Conservation (phyloP, 2,329 filamentous ascomycete species). For the Westerdykella aurantiaca region DNA sequence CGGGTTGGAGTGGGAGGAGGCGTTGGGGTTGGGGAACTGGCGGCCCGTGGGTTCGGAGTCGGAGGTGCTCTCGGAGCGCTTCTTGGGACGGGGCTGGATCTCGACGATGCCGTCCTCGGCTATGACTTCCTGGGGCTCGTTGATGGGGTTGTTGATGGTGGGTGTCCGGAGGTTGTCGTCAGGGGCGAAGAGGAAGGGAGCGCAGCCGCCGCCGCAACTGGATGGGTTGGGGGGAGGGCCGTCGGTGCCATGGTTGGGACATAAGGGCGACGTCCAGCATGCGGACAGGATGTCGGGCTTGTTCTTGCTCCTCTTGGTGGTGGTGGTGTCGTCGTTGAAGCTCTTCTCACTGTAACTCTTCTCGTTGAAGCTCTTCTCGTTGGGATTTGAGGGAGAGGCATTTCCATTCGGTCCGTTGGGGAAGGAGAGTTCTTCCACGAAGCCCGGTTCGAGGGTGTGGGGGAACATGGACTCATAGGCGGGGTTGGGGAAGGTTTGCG, state of each 20-base stretch:
- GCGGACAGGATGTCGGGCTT: slow-evolving; percentile 36
- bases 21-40: slow-evolving; percentile 14
- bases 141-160: slow-evolving; percentile 23
- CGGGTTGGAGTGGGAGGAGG: slow-evolving; percentile 7
- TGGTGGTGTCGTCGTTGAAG: slow-evolving; percentile 2
- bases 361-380: slow-evolving; percentile 15
- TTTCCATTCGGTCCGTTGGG: slow-evolving; percentile 28
- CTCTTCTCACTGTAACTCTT: not conserved
- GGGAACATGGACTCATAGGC: slow-evolving; percentile 34
- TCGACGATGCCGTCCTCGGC: slow-evolving; percentile 35
- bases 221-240: slow-evolving; percentile 37
- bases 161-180: slow-evolving; percentile 28
- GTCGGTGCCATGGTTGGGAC: slow-evolving; percentile 36
- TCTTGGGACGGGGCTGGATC: slow-evolving; percentile 31
- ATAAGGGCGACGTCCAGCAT: slow-evolving; percentile 40
- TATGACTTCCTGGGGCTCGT: slow-evolving; percentile 27
- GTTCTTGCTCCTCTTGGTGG: slow-evolving; percentile 29
- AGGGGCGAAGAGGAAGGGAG: slow-evolving; percentile 37
- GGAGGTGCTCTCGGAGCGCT: slow-evolving; percentile 33
- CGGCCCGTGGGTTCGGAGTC: slow-evolving; percentile 29
- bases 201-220: slow-evolving; percentile 38
- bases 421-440: slow-evolving; percentile 36
- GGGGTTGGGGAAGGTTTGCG: slow-evolving; percentile 32
- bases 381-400: slow-evolving; percentile 8
- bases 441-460: slow-evolving; percentile 29